Evolutionary conservation across 129 eudicot genomes (phyloP).

Genomic region (Tagetes erecta): DNA sequence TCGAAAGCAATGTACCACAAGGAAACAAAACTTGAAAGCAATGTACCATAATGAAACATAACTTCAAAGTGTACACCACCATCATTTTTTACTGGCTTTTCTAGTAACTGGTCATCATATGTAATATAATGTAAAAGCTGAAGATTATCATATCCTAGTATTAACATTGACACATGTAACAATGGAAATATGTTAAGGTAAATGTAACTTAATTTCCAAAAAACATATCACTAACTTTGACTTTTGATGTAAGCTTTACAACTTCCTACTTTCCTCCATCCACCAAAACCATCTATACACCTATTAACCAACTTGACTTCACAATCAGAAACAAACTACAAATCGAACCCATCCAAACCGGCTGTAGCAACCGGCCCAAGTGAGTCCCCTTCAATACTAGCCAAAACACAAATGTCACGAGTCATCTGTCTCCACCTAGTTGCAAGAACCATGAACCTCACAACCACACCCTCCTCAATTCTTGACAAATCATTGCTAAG

Average conservation of each 20-base stretch:
- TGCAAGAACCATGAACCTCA: conserved; percentile 53
- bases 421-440: conserved; percentile 46
- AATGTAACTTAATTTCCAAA: conserved; percentile 4
- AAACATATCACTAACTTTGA: conserved; percentile 6
- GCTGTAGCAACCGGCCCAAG: conserved; percentile 71
- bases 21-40: no score
- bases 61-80: no score
- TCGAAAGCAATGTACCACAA: no score
- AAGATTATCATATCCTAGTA: not conserved
- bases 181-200: not conserved
- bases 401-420: conserved; percentile 50
- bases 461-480: conserved; percentile 60
- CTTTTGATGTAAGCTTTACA: conserved; percentile 17
- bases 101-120: no score
- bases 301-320: conserved; percentile 17
- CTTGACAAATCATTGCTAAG: conserved; percentile 53
- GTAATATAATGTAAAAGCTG: not conserved
- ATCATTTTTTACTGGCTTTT: no score
- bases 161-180: conserved; percentile 1
- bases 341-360: conserved; percentile 58
- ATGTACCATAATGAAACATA: no score
- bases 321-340: conserved; percentile 30
- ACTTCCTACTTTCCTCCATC: conserved; percentile 14
- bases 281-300: conserved; percentile 14
- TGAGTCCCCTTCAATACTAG: conserved; percentile 60